Evolutionary conservation across 139 green algal genomes (phyloP).

Genomic region (Microglena sp.): DNA sequence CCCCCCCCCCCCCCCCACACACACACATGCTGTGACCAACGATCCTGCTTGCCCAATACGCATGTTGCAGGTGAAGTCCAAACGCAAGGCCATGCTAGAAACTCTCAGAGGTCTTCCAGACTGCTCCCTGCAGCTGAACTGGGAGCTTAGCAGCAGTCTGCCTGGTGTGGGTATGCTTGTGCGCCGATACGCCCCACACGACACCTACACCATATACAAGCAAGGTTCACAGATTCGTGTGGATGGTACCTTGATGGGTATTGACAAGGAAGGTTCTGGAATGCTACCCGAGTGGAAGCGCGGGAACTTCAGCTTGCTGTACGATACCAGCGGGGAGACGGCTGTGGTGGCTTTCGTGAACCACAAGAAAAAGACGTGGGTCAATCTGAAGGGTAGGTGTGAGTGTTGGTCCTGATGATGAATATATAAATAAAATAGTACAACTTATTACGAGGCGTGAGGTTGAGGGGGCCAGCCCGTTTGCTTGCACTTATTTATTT

Average conservation of each 20-base stretch:
- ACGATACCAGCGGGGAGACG: slow-evolving; percentile 35
- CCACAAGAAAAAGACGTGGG: slow-evolving; percentile 38
- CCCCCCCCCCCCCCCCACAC: too few species aligned
- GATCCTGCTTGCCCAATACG: too few species aligned
- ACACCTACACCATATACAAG: slow-evolving; percentile 71
- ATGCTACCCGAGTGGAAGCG: slow-evolving; percentile 67
- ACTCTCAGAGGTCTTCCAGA: too few species aligned
- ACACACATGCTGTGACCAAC: too few species aligned
- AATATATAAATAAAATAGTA: background rate
- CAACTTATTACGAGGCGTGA: too few species aligned
- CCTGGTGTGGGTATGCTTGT: slow-evolving; percentile 62
- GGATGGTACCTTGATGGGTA: slow-evolving; percentile 64
- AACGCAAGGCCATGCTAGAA: too few species aligned
- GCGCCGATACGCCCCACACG: slow-evolving; percentile 56
- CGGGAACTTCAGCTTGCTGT: slow-evolving; percentile 65
- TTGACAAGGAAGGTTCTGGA: slow-evolving; percentile 9
- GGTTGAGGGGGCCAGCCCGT: too few species aligned
- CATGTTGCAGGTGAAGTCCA: too few species aligned
- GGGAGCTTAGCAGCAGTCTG: slow-evolving; percentile 55
- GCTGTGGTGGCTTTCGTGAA: slow-evolving; percentile 40
- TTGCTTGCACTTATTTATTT: background rate
- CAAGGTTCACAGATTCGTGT: slow-evolving; percentile 47
- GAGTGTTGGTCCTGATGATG: background rate
- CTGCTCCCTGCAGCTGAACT: slow-evolving; percentile 59
- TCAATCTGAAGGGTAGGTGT: slow-evolving; percentile 43